Evolutionary conservation across 2,329 filamentous ascomycete genomes (phyloP).

Genomic region (Neopestalotiopsis rosae): DNA sequence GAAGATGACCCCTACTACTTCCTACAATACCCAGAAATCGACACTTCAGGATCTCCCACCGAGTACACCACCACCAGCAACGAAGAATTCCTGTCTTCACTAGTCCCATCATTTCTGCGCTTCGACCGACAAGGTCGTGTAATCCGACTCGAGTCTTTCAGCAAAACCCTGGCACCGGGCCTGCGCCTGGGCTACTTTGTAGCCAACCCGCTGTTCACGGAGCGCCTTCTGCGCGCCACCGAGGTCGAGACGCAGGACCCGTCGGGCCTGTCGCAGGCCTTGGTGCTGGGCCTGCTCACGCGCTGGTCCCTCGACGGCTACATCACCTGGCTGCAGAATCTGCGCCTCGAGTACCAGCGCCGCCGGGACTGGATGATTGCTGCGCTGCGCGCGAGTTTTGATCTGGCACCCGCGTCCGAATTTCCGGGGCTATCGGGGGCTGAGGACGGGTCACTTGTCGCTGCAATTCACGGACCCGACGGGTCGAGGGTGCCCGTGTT

Average conservation of each 20-base stretch:
- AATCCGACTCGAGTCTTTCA: conserved; percentile 73
- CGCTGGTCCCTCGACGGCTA: conserved; percentile 78
- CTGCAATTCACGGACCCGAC: conserved; percentile 20
- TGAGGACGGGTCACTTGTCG: conserved; percentile 26
- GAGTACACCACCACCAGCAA: background rate
- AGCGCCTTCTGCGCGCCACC: conserved; percentile 34
- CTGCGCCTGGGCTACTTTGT: conserved; percentile 70
- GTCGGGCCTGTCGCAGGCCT: conserved; percentile 66
- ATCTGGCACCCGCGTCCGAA: conserved; percentile 24
- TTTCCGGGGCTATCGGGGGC: conserved; percentile 21
- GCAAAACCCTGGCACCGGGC: conserved; percentile 73
- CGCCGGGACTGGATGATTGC: conserved; percentile 68
- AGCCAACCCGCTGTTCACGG: conserved; percentile 35
- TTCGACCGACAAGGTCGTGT: conserved; percentile 72
- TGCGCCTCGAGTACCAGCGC: conserved; percentile 71
- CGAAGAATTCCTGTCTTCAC: conserved; percentile 25
- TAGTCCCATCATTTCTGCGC: conserved; percentile 67
- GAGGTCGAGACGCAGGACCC: conserved; percentile 70
- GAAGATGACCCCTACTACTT: conserved; percentile 78
- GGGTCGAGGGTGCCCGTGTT: conserved; percentile 28
- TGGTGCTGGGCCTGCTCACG: conserved; percentile 44
- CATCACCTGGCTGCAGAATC: conserved; percentile 73
- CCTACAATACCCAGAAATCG: conserved; percentile 60
- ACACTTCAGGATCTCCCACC: background rate
- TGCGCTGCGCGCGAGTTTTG: conserved; percentile 47